Conservation (phyloP, 208 protist genomes). For the Borovskyia barvae region DNA sequence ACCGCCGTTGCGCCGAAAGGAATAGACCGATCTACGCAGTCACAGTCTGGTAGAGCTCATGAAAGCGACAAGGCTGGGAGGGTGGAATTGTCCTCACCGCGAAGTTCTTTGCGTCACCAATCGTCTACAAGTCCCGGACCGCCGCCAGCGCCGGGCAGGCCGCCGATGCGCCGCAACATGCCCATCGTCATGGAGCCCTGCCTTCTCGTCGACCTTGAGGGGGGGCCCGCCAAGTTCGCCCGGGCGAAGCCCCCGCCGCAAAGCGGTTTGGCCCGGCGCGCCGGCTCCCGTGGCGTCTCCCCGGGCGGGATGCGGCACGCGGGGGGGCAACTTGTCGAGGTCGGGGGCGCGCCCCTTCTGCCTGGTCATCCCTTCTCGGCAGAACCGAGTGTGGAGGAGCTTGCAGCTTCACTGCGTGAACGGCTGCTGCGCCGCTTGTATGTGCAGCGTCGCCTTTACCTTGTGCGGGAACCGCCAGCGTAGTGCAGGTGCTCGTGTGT, state of each 20-base stretch:
- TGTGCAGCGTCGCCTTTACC: constrained; percentile 13
- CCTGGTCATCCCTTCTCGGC: not conserved
- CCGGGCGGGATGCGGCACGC: not conserved
- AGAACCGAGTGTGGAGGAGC: constrained; percentile 16
- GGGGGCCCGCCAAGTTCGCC: constrained; percentile 2
- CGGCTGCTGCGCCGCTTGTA: constrained; percentile 18
- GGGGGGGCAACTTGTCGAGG: not conserved
- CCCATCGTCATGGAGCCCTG: constrained; percentile 28
- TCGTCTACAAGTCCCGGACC: too few species aligned
- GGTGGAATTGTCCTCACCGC: too few species aligned
- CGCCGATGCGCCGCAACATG: constrained; percentile 13
- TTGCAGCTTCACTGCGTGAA: constrained; percentile 20
- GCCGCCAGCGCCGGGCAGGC: too few species aligned
- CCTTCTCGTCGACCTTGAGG: constrained; percentile 8
- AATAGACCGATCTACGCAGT: too few species aligned
- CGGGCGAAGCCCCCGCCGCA: not conserved
- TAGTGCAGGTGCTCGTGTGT: too few species aligned
- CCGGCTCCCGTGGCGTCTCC: too few species aligned
- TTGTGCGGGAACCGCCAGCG: not conserved
- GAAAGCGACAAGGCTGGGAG: too few species aligned
- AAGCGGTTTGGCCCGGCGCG: not conserved
- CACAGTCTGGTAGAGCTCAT: too few species aligned
- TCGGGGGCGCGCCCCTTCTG: not conserved
- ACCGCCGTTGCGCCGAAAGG: too few species aligned
- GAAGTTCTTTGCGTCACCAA: too few species aligned